phyloP scores from a whole-genome alignment of 225 moss, liverwort and hornwort species.

The Bryoerythrophyllum caledonicum region DNA sequence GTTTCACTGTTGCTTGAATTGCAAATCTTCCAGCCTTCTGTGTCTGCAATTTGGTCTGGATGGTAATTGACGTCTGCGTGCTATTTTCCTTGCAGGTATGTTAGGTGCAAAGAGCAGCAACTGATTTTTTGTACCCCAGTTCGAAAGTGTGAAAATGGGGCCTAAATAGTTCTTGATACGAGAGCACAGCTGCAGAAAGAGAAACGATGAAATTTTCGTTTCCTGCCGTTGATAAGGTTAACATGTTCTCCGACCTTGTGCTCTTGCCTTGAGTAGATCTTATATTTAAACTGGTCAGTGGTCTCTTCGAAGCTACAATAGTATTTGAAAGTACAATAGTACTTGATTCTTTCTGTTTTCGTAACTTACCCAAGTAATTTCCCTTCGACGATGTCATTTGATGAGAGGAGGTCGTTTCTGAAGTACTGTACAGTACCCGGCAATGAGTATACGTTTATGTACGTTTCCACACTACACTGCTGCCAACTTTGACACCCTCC shows the following conservation, averaged over 20 bases:
- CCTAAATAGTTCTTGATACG: not conserved
- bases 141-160: not conserved
- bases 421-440: too few species aligned
- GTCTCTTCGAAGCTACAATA: not conserved
- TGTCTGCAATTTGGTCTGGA: slow-evolving; percentile 25
- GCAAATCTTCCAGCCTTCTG: too few species aligned
- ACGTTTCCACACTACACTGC: too few species aligned
- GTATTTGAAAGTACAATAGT: too few species aligned
- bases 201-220: not conserved
- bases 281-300: not conserved
- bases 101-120: slow-evolving; percentile 7
- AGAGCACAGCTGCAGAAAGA: not conserved
- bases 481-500: too few species aligned
- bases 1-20: too few species aligned
- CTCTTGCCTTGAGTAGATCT: not conserved
- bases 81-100: not conserved
- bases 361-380: too few species aligned
- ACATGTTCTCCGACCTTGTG: not conserved
- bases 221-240: not conserved
- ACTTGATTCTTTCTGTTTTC: too few species aligned
- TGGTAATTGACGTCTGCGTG: slow-evolving; percentile 18
- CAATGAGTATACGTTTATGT: too few species aligned
- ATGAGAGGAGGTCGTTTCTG: too few species aligned
- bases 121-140: not conserved
- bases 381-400: too few species aligned